These are phyloP conservation scores for Asterochloris erici DNA, from an alignment of 139 green algal genomes.

Conservation along the genomic window DNA sequence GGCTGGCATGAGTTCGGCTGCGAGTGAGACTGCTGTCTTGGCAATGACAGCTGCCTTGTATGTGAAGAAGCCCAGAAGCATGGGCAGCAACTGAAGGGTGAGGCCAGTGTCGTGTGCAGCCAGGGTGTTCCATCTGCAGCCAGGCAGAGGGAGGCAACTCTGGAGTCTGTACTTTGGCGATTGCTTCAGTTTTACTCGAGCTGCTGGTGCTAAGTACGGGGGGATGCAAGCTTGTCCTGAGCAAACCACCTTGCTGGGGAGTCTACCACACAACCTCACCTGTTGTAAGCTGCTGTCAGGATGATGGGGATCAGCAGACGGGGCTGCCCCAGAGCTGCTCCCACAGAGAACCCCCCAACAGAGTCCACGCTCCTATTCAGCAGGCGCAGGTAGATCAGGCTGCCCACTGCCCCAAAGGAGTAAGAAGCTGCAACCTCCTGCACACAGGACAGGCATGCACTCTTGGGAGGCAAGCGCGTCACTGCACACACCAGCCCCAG, in stretches of 20 bases:
- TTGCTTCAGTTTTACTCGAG: too few species aligned
- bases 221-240: too few species aligned
- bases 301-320: slow-evolving; percentile 89
- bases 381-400: slow-evolving; percentile 82
- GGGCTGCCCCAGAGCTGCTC: slow-evolving; percentile 49
- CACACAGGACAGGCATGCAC: background rate
- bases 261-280: slow-evolving; percentile 25
- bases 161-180: too few species aligned
- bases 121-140: slow-evolving; percentile 61
- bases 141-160: background rate
- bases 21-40: slow-evolving; percentile 30
- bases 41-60: slow-evolving; percentile 86
- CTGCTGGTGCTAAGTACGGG: too few species aligned
- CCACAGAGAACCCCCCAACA: slow-evolving; percentile 36
- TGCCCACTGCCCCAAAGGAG: slow-evolving; percentile 67
- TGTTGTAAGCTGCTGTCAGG: slow-evolving; percentile 80
- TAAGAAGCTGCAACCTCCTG: slow-evolving; percentile 76
- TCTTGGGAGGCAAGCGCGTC: background rate
- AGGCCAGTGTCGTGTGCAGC: slow-evolving; percentile 60
- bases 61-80: slow-evolving; percentile 95
- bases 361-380: slow-evolving; percentile 75
- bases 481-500: background rate
- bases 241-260: too few species aligned
- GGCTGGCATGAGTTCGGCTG: background rate
- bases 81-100: slow-evolving; percentile 80